Conservation (phyloP, 768 basidiomycete species). For the Pleurotus salmoneostramineus region DNA sequence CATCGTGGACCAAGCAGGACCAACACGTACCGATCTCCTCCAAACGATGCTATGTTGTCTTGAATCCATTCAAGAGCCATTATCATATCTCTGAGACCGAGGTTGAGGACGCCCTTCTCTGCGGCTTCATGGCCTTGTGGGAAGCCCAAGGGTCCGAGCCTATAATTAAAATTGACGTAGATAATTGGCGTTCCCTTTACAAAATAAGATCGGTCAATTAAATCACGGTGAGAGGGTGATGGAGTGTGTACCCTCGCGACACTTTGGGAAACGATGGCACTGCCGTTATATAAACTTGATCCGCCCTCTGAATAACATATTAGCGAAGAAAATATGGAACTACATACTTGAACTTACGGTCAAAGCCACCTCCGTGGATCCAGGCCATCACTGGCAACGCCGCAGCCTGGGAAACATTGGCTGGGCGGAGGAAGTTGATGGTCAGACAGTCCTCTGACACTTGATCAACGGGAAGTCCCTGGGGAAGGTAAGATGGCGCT, state of each 20-base stretch:
- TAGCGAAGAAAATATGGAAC: conserved; percentile 8
- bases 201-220: background rate
- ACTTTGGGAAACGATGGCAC: conserved; percentile 20
- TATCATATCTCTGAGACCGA: conserved; percentile 43
- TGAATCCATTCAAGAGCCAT: conserved; percentile 53
- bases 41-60: conserved; percentile 53
- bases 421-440: conserved; percentile 37
- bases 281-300: conserved; percentile 24
- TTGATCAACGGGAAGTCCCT: conserved; percentile 7
- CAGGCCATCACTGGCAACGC: conserved; percentile 40
- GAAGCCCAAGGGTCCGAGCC: conserved; percentile 47
- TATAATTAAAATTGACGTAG: conserved; percentile 47
- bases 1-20: background rate
- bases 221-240: background rate
- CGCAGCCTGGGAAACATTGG: conserved; percentile 8
- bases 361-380: conserved; percentile 39
- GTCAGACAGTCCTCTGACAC: conserved; percentile 43
- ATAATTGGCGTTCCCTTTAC: conserved; percentile 36
- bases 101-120: conserved; percentile 33
- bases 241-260: conserved; percentile 16
- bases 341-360: conserved; percentile 12
- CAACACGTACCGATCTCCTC: conserved; percentile 39
- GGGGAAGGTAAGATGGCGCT: background rate
- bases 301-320: background rate
- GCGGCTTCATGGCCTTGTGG: conserved; percentile 37